Evolutionary conservation across 805 yeast species (phyloP), one percentile per base, ranked within the genome.

Genomic region (Blastobotrys americana): DNA sequence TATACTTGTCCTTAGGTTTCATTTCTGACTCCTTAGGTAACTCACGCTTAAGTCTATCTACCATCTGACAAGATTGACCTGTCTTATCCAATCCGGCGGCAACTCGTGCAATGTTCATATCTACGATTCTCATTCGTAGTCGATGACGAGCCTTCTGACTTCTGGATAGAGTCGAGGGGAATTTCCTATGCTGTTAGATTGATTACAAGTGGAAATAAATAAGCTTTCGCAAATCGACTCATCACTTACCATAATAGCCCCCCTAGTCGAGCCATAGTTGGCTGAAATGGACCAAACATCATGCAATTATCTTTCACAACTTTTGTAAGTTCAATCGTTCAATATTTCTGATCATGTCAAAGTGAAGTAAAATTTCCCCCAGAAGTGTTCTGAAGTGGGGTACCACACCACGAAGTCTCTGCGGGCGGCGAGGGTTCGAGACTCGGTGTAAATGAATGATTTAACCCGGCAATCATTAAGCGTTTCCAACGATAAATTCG

Each of bases 61-160:
- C 54, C 50, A 62, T 58, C 45, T 63, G 60, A 39, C 68, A 53
- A 16, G 56, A 43, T 48, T 61, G 51, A n/a, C 67, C 66, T 34
- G 57, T 47, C 50, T 60, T 49, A 13, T 68, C 67, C 47, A 77
- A 62, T 6, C 78, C 81, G 15, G 71, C 57, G 53, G 74, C 76
- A 18, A 88, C 70, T 5, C 76, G 73, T 40, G 78, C 82, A 48
- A 93, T 77, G 52, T 84, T 89, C 15, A 72, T 58, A 68, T 93
- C 98, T 41, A 93, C 97, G 36, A 68, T 68, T 61, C 76, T 78
- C 76, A 93, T 73, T 66, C 98, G 78, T 51, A 76, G 73, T 69
- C 97, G 77, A 61, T 86, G 88, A 60, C 97, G 75, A 48, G 73
- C 74, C 65, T 93, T 93, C 60, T 88, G 96, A 9, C 74, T 77